Percentiles rank a stretch among this genome's conserved stretches.
These are phyloP conservation scores for Ceratonia siliqua DNA, from an alignment of 306 rosid species.

Conservation along the genomic window DNA sequence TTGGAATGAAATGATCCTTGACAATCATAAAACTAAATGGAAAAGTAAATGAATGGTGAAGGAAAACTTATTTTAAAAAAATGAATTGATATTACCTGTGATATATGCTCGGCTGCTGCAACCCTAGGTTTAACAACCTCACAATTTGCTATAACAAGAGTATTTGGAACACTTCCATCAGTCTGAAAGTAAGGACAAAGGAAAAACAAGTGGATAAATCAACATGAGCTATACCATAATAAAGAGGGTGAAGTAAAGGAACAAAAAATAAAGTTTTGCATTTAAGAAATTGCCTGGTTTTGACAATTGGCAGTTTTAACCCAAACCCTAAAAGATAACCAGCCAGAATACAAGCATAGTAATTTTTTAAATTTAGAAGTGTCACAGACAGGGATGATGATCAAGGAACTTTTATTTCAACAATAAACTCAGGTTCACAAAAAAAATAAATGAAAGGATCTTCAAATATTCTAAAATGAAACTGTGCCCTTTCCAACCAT, in stretches of 20 bases:
- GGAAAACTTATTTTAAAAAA: neutral
- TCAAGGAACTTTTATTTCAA: neutral
- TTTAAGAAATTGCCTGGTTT: neutral
- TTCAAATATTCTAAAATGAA: neutral
- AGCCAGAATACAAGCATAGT: neutral
- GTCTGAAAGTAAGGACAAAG: conserved; percentile 50
- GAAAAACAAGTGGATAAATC: neutral
- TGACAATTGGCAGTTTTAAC: neutral
- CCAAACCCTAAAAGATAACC: neutral
- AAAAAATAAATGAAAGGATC: neutral
- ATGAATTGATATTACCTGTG: conserved; percentile 46
- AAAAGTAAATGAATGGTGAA: neutral
- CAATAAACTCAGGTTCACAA: neutral
- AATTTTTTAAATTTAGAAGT: neutral
- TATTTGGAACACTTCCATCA: conserved; percentile 89
- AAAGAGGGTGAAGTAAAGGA: neutral
- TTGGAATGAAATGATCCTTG: neutral
- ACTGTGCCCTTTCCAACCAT: neutral
- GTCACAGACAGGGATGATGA: neutral
- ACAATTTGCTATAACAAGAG: conserved; percentile 82
- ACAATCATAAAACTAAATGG: neutral
- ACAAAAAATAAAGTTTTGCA: neutral
- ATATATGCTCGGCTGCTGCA: conserved; percentile 91
- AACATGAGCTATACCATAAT: neutral
- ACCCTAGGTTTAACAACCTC: conserved; percentile 92